Conservation (phyloP, 345 rosid genomes). For the rapeseed (Brassica napus) region Da-Ae NC_063451.1:29581501-29582000, state of each 20-base stretch:
- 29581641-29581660: background rate
- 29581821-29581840: background rate
- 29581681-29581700: background rate
- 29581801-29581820: background rate
- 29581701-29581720: background rate
- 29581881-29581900: too few species aligned
- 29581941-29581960: too few species aligned
- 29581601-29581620: background rate
- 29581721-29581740: background rate
- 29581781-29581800: background rate
- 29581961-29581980: too few species aligned
- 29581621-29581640: background rate
- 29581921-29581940: too few species aligned
- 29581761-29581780: background rate
- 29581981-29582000: too few species aligned
- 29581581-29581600: background rate
- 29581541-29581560: background rate
- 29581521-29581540: background rate
- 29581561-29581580: background rate
- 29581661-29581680: background rate
- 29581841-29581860: too few species aligned
- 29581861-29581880: too few species aligned
- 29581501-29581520: background rate
- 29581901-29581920: too few species aligned
- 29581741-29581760: background rate